A percentile compares a stretch with the other conserved stretches of the same genome.
Evolutionary conservation across 306 rosid species (phyloP).

Genomic region (Glycine tomentella): DNA sequence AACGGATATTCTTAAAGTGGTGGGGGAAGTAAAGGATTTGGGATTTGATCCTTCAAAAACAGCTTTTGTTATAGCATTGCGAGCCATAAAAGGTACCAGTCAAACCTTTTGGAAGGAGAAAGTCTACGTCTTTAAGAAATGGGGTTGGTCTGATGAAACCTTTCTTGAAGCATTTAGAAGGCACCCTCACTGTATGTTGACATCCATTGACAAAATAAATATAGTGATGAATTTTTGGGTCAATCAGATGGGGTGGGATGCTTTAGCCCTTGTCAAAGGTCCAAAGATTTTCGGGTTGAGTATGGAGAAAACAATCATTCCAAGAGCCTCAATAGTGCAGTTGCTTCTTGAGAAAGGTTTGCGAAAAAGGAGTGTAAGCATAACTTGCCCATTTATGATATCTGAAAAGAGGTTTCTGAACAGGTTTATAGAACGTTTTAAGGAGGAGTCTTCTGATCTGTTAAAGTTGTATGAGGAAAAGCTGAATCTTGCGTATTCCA

Average conservation of each 20-base stretch:
- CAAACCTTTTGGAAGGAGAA: constrained; percentile 55
- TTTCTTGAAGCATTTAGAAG: constrained; percentile 31
- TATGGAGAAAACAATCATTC: constrained; percentile 62
- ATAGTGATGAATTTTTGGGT: constrained; percentile 54
- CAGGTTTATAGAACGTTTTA: constrained; percentile 41
- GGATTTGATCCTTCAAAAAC: constrained; percentile 12
- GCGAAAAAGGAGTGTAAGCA: constrained; percentile 28
- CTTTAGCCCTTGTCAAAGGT: constrained; percentile 2
- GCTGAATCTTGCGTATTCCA: no score
- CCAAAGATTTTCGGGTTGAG: constrained; percentile 41
- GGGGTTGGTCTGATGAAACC: constrained; percentile 68
- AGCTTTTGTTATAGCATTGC: constrained; percentile 41
- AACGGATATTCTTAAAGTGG: not conserved
- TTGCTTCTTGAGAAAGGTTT: constrained; percentile 51
- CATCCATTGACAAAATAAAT: constrained; percentile 56
- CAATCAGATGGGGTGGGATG: constrained; percentile 50
- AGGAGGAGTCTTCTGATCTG: constrained; percentile 26
- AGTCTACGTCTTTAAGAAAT: constrained; percentile 52
- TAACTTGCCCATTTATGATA: not conserved
- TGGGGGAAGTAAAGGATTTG: not conserved
- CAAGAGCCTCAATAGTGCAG: constrained; percentile 50
- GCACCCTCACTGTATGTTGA: constrained; percentile 48
- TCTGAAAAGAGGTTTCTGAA: constrained; percentile 38
- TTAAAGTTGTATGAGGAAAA: constrained; percentile 39
- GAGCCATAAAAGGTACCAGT: not conserved